Evolutionary conservation across 805 yeast genomes (phyloP), one percentile per base, ranked within the genome.

Genomic region (Candida tammaniensis): DNA sequence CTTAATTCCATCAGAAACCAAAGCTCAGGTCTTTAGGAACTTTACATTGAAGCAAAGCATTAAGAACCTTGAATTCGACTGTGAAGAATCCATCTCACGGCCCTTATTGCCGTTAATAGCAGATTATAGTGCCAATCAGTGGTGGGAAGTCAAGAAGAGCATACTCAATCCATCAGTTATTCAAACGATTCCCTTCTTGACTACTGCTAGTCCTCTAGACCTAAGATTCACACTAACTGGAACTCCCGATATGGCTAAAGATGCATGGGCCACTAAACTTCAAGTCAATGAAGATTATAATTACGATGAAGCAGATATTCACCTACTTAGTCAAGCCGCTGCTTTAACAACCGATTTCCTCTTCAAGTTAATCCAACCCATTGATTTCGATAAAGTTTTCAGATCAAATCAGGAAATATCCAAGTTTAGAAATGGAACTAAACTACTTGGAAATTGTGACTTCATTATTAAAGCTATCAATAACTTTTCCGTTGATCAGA

Each of bases 21-120:
- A 61, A 36, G 28, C 22, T 14, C 27, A 39, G 31, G 18, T 55
- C 46, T 32, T 48, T 52, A 37, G 41, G 34, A 18, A 39, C 25
- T 42, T 49, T 17, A 19, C 36, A 7, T 35, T 41, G 2, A 14
- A 35, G 6, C 33, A 41, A 5, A 39, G 40, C 9, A 29, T 51
- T 10, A 38, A 46, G 16, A 35, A 41, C 1, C 46, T 55, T 23
- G 48, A 53, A 1, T 45, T 66, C 23, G 30, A 36, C 8, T 76
- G 81, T 46, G 60, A 57, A 25, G 27, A 49, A 1, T 37, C 55
- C 0, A 44, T 51, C 6, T 51, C 75, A 4, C 49, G 39, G 4
- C 83, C 86, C 0, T 39, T 80, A 3, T 45, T 64, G 22, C 87
- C 88, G 0, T 51, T 82, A 22, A 50, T 74, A n/a, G 80, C 86